Percentiles rank a stretch among this genome's conserved stretches.
phyloP scores from a whole-genome alignment of 2,329 filamentous ascomycete genomes.

The Didymella pomorum region DNA sequence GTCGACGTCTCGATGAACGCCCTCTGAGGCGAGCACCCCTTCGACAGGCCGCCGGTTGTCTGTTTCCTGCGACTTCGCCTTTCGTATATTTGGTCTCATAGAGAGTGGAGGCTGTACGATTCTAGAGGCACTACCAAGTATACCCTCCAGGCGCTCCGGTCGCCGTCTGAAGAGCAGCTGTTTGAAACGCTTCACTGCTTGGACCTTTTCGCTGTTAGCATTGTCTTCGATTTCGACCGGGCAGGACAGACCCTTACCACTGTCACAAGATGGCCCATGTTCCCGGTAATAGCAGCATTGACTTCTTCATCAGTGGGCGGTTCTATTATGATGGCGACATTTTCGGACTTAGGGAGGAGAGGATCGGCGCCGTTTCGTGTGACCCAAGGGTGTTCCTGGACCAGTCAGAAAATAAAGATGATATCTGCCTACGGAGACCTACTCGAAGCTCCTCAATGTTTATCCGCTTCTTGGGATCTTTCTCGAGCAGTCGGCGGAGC shows the following conservation, averaged over 20 bases:
- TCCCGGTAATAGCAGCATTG: constrained; percentile 87
- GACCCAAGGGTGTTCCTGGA: constrained; percentile 89
- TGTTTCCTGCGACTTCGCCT: constrained; percentile 60
- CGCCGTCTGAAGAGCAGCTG: constrained; percentile 68
- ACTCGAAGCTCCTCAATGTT: constrained; percentile 84
- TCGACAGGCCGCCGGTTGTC: constrained; percentile 61
- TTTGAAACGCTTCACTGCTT: constrained; percentile 91
- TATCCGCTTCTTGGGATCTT: constrained; percentile 83
- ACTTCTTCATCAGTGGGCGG: constrained; percentile 90
- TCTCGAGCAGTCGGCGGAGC: constrained; percentile 77
- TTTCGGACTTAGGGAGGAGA: constrained; percentile 82
- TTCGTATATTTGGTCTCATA: constrained; percentile 56
- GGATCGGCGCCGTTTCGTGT: constrained; percentile 80
- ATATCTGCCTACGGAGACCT: constrained; percentile 46
- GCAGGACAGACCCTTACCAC: constrained; percentile 64
- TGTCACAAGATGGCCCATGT: constrained; percentile 84
- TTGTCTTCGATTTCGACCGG: neutral
- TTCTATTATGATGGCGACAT: constrained; percentile 81
- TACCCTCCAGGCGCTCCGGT: constrained; percentile 64
- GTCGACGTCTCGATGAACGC: constrained; percentile 60
- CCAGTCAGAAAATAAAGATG: constrained; percentile 20
- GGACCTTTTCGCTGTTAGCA: constrained; percentile 66
- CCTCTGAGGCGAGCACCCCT: constrained; percentile 61
- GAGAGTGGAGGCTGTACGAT: constrained; percentile 66
- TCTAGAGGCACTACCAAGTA: constrained; percentile 65